Evolutionary conservation across 148 eudicot species (phyloP).

Genomic region (Silene uniflora): DNA sequence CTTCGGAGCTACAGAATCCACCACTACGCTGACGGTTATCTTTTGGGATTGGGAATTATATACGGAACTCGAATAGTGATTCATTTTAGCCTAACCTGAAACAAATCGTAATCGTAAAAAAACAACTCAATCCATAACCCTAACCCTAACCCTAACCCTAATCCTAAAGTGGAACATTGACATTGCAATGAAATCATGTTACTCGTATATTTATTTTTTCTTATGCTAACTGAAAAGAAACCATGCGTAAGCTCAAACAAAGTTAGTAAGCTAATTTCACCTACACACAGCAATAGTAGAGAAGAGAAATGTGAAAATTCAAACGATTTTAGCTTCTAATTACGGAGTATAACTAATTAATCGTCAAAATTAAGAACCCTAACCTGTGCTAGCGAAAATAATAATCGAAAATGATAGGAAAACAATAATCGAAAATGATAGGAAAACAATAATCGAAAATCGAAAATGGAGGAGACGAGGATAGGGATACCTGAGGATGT

Average conservation of each 20-base stretch:
- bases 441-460: no score
- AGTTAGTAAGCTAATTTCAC: not conserved
- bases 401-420: not conserved
- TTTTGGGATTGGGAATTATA: conserved; percentile 69
- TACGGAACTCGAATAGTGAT: conserved; percentile 45
- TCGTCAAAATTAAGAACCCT: not conserved
- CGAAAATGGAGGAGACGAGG: no score
- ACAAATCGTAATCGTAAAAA: not conserved
- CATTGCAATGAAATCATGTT: no score
- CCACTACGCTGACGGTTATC: conserved; percentile 69
- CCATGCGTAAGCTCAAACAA: no score
- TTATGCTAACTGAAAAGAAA: not conserved
- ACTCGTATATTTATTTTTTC: no score
- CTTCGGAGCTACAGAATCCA: conserved; percentile 34
- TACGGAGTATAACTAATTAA: not conserved
- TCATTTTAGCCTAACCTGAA: conserved; percentile 44
- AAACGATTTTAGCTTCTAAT: not conserved
- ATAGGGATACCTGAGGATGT: no score
- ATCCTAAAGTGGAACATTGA: no score
- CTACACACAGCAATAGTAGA: not conserved
- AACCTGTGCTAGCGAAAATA: not conserved
- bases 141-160: no score
- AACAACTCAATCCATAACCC: not conserved
- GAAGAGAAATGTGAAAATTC: not conserved
- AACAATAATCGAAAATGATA: no score